Base-by-base conservation (phyloP, 2,329 filamentous ascomycete species). In the Neonectria punicea region DNA sequence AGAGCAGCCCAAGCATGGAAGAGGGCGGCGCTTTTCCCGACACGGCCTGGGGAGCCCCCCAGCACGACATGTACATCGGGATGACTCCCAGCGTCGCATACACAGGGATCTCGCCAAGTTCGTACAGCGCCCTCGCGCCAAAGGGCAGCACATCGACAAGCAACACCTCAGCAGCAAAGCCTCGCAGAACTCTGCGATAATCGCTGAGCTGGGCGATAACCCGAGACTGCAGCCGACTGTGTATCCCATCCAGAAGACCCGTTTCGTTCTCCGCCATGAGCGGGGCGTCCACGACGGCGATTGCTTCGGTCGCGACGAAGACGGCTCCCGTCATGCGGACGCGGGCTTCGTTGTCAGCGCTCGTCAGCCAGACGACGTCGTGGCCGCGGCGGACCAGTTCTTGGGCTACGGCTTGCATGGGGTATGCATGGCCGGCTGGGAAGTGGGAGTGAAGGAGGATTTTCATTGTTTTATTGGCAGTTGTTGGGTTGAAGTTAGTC, bases 61-160 rank as follows among this genome's bases (percentile, higher is more conserved):
- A 67, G 20, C 62, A 61, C 13, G 77, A 78, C 47, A 74, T 74
- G 53, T 81, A 80, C 34, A 81, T 74, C 2, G 80, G 80, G 36
- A 80, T 79, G 3, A 81, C 78, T 4, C 80, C 80, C 10, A 81
- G 67, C 0, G 79, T 81, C 3, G 78, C 80, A 60, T 80, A 81
- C 0, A 65, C 67, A 0, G 77, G 76, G 2, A 79, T 68, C 63
- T 79, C 78, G 1, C 73, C 77, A 8, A 80, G 66, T 25, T 81
- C 79, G 13, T 70, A 70, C 49, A 80, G 55, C 2, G 79, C 79
- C n/a, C 73, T 75, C 1, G 77, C 78, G 5, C 79, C 79, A 28
- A 78, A 70, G 1, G 79, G 79, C 62, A 80, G 66, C n/a, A 79
- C 79, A 63, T 81, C 79, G 47, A 80, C 78, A 1, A 81, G 66